Percentiles rank a stretch among this genome's conserved stretches.
These are phyloP conservation scores for Porogramme epimiltina DNA, from an alignment of 1,284 basidiomycete species.

Conservation along the genomic window DNA sequence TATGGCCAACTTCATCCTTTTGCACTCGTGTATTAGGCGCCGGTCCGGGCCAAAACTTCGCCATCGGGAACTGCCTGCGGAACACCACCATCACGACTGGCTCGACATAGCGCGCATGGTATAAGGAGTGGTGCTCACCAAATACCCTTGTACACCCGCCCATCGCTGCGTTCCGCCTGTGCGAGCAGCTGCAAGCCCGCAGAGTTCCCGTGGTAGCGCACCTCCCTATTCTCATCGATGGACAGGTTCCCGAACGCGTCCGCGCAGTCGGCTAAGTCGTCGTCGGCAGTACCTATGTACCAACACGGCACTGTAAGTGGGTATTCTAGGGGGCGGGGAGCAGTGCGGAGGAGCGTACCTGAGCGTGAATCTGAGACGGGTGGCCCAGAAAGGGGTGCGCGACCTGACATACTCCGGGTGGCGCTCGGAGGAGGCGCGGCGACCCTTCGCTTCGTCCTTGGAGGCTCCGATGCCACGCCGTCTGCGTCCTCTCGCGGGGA, in stretches of 20 bases:
- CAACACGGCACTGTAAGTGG: no score
- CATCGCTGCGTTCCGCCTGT: conserved; percentile 61
- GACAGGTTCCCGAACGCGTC: conserved; percentile 75
- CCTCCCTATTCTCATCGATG: conserved; percentile 79
- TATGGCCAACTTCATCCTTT: background rate
- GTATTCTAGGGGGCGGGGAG: no score
- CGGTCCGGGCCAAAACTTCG: conserved; percentile 39
- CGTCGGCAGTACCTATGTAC: conserved; percentile 14
- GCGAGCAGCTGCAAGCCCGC: conserved; percentile 78
- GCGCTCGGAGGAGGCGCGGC: background rate
- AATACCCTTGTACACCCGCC: conserved; percentile 64
- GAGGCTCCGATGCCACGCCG: background rate
- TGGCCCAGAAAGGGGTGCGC: background rate
- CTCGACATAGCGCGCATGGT: no score
- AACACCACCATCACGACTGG: no score
- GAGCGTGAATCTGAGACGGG: no score
- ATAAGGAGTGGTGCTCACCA: conserved; percentile 57
- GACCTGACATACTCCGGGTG: background rate
- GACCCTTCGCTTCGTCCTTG: background rate
- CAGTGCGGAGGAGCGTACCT: no score
- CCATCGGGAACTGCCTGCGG: conserved; percentile 71
- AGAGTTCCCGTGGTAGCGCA: conserved; percentile 67
- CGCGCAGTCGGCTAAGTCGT: conserved; percentile 50
- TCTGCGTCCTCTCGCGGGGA: background rate
- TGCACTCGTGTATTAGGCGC: background rate